Evolutionary conservation across 495 filamentous ascomycete genomes (phyloP).

Genomic region (Penicillium herquei): DNA sequence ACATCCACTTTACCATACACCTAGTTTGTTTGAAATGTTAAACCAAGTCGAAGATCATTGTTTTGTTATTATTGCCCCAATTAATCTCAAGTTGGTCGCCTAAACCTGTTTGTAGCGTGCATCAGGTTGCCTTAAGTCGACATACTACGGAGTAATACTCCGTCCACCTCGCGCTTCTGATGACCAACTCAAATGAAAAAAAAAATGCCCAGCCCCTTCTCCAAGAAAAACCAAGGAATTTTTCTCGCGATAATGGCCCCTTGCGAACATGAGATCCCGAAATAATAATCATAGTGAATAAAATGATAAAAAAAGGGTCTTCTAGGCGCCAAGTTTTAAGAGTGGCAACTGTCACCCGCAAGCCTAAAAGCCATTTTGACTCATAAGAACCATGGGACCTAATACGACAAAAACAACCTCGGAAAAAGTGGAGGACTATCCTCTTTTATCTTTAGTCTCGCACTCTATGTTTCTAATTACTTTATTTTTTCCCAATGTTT

Average conservation of each 20-base stretch:
- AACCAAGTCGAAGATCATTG: too few species aligned
- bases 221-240: neutral
- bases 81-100: neutral
- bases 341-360: conserved; percentile 29
- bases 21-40: too few species aligned
- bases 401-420: neutral
- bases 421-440: conserved; percentile 1
- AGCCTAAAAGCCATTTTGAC: conserved; percentile 20
- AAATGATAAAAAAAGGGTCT: neutral
- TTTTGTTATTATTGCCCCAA: too few species aligned
- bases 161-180: neutral
- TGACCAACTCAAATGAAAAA: too few species aligned
- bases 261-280: neutral
- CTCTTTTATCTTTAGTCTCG: conserved; percentile 3
- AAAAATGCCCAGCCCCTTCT: neutral
- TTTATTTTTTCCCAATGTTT: too few species aligned
- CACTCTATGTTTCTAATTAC: conserved; percentile 3
- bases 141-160: neutral
- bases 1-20: too few species aligned
- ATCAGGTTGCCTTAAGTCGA: neutral
- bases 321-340: neutral
- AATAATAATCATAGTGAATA: too few species aligned
- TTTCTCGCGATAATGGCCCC: neutral
- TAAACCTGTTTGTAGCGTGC: neutral
- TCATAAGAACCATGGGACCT: conserved; percentile 17